Percentiles rank a stretch among this genome's conserved stretches.
These are phyloP conservation scores for Larix kaempferi DNA, from an alignment of 75 land plant genomes.

Conservation along the genomic window DNA sequence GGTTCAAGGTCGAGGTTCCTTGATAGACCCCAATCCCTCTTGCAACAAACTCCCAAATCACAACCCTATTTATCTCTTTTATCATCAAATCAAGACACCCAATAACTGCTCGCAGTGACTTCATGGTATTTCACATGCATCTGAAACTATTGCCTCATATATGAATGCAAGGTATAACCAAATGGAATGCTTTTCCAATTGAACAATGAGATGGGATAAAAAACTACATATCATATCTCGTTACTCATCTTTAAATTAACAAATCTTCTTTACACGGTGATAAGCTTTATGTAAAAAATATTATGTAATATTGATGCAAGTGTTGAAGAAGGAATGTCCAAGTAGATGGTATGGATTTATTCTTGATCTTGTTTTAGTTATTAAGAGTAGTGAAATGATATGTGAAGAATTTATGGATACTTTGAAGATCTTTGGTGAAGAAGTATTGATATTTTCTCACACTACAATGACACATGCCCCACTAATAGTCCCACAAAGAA, in stretches of 20 bases:
- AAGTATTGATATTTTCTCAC: constrained; percentile 28
- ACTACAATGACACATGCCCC: no score
- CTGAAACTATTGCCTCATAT: no score
- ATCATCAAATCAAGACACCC: no score
- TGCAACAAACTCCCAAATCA: no score
- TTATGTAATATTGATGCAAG: constrained; percentile 92
- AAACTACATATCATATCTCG: constrained; percentile 90
- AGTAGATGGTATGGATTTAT: constrained; percentile 90
- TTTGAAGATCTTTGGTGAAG: constrained; percentile 98
- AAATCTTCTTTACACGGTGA: constrained; percentile 78
- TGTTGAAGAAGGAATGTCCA: constrained; percentile 99
- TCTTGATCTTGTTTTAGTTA: constrained; percentile 91
- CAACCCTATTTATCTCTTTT: no score
- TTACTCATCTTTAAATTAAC: constrained; percentile 77
- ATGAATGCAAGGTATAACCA: constrained; percentile 65
- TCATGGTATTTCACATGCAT: no score
- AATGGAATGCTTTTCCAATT: constrained; percentile 97
- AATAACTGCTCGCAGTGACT: no score
- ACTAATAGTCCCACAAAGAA: no score
- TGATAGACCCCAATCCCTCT: no score
- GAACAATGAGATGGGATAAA: constrained; percentile 97
- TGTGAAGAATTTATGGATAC: constrained; percentile 99
- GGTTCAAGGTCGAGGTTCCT: no score
- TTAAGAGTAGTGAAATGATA: constrained; percentile 92
- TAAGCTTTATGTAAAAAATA: constrained; percentile 88